Conservation (phyloP, 192 early-diverging fungal species). For the Coemansia sp. region DNA sequence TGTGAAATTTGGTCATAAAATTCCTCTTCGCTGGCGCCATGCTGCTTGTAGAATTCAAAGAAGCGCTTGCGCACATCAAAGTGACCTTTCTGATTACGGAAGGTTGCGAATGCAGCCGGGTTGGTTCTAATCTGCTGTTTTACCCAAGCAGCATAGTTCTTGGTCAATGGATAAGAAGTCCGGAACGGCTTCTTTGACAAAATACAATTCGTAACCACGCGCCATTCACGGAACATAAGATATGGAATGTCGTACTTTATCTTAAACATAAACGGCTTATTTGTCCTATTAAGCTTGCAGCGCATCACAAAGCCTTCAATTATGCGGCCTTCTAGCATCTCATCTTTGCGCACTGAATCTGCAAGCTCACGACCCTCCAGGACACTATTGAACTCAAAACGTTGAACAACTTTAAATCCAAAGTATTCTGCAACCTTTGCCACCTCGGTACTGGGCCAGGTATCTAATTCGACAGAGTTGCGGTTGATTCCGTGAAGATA, state of each 20-base stretch:
- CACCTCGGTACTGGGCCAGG: conserved; percentile 66
- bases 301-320: conserved; percentile 94
- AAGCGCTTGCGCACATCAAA: conserved; percentile 78
- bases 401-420: conserved; percentile 66
- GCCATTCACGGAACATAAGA: conserved; percentile 93
- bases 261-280: conserved; percentile 72
- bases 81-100: conserved; percentile 74
- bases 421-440: conserved; percentile 65
- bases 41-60: conserved; percentile 57
- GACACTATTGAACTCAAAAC: conserved; percentile 56
- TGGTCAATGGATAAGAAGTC: conserved; percentile 60
- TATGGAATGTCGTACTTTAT: conserved; percentile 95
- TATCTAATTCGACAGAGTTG: conserved; percentile 71
- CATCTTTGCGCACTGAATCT: conserved; percentile 62
- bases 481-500: conserved; percentile 91
- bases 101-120: conserved; percentile 67
- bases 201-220: conserved; percentile 81
- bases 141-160: conserved; percentile 77
- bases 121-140: conserved; percentile 56
- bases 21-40: conserved; percentile 26
- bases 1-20: conserved; percentile 11
- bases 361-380: conserved; percentile 68
- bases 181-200: conserved; percentile 51
- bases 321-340: conserved; percentile 66
- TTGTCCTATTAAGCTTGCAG: conserved; percentile 47